Evolutionary conservation across 176 grass and related monocot species (phyloP), one percentile per base, ranked within the genome.

Genomic region (Carex parvula): DNA sequence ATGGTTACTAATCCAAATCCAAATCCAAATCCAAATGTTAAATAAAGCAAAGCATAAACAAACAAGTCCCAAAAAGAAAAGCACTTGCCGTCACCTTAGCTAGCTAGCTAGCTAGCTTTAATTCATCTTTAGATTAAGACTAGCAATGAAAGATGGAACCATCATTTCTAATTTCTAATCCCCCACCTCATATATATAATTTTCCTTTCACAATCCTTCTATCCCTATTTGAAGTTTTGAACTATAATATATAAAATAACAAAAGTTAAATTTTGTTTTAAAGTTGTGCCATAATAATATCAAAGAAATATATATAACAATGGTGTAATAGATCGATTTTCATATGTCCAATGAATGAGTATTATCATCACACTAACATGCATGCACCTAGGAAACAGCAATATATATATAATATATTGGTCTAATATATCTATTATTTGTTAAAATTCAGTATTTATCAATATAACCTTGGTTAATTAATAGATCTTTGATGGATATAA

Each of bases 121-220:
- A n/a, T 77, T 77, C 24, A 33, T 55, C 48, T 76, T 77, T 56
- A 77, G 73, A 77, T 77, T 77, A 56, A 77, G 73, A 77, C 22
- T 77, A 32, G 14, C 22, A 77, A 32, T 56, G 20, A 75, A 20
- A 56, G 50, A 73, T 52, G 50, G 50, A 77, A 30, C 73, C 46
- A 77, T 77, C 50, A 77, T 77, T 77, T 55, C 50, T 56, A 77
- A 77, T 77, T 77, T 55, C 24, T 56, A 77, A 77, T 77, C 7
- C 12, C 72, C 44, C 73, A 77, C 5, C 11, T 50, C 46, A 50
- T 50, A 29, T 29, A 50, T 50, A 29, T 29, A 29, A 50, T 48
- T 11, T 48, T 33, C 12, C 30, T 35, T 68, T 39, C 13, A 67
- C 8, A 64, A 24, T 64, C 22, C 22, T 13, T 39, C 6, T 35